phyloP scores from a whole-genome alignment of 1,284 basidiomycete species.

The Malassezia globosa region DNA sequence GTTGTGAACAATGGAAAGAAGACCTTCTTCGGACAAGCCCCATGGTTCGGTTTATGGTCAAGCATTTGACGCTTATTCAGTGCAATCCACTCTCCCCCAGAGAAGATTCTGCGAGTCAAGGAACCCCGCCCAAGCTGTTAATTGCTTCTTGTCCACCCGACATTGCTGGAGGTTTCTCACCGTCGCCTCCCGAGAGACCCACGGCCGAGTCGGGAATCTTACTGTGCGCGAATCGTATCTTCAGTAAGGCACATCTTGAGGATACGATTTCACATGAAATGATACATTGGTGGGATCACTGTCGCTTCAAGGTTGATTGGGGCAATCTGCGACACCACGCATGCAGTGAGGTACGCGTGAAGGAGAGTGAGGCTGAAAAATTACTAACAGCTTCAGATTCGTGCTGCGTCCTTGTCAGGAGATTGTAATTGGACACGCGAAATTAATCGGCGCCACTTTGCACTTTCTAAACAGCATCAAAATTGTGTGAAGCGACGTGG shows the following conservation, averaged over 20 bases:
- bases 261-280: slow-evolving; percentile 86
- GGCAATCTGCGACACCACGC: slow-evolving; percentile 79
- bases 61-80: slow-evolving; percentile 35
- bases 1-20: slow-evolving; percentile 37
- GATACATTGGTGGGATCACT: slow-evolving; percentile 90
- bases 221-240: slow-evolving; percentile 46
- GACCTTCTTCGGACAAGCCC: slow-evolving; percentile 40
- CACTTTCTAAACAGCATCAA: slow-evolving; percentile 80
- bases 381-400: slow-evolving; percentile 64
- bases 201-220: slow-evolving; percentile 28
- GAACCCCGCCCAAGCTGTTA: slow-evolving; percentile 23
- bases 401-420: slow-evolving; percentile 82
- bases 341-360: slow-evolving; percentile 88
- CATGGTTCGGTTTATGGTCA: slow-evolving; percentile 46
- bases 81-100: slow-evolving; percentile 29
- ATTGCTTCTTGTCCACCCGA: slow-evolving; percentile 31
- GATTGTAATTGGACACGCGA: slow-evolving; percentile 79
- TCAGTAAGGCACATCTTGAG: slow-evolving; percentile 75
- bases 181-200: slow-evolving; percentile 21
- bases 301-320: slow-evolving; percentile 88
- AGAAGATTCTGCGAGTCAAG: neutral
- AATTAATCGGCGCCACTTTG: slow-evolving; percentile 59
- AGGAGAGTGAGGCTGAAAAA: slow-evolving; percentile 43
- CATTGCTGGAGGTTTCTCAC: slow-evolving; percentile 39
- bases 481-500: slow-evolving; percentile 82